Conservation (phyloP, 129 eudicot species). For the carrot (Daucus carota) region DNA sequence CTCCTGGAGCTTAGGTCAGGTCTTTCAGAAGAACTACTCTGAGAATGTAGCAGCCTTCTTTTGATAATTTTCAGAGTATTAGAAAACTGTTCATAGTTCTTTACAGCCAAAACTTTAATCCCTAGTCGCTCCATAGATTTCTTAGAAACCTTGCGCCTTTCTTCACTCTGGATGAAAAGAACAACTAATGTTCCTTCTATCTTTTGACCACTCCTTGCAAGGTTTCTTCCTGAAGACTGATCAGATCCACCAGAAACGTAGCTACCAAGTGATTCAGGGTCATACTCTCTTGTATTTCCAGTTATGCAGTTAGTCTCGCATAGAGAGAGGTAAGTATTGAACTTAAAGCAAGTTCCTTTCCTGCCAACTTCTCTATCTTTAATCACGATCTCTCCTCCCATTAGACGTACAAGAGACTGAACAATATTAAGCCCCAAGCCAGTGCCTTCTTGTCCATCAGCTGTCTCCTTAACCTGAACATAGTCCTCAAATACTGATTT, state of each 20-base stretch:
- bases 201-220: conserved; percentile 9
- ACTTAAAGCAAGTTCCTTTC: conserved; percentile 66
- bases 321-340: conserved; percentile 20
- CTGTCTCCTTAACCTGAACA: conserved; percentile 68
- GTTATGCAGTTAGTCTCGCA: background rate
- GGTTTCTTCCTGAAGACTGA: background rate
- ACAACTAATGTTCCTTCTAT: conserved; percentile 24
- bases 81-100: conserved; percentile 33
- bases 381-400: conserved; percentile 84
- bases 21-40: conserved; percentile 18
- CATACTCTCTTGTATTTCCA: conserved; percentile 2
- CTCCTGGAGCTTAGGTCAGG: conserved; percentile 17
- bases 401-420: conserved; percentile 65
- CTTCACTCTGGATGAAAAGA: conserved; percentile 39
- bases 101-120: conserved; percentile 35
- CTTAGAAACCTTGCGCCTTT: conserved; percentile 31
- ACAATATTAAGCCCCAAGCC: conserved; percentile 90
- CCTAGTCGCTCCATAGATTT: conserved; percentile 38
- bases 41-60: conserved; percentile 8
- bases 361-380: conserved; percentile 57
- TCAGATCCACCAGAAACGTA: conserved; percentile 9
- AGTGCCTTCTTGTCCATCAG: conserved; percentile 47
- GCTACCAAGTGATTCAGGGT: conserved; percentile 12
- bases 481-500: conserved; percentile 62
- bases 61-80: conserved; percentile 30